Evolutionary conservation across 805 yeast genomes (phyloP).

Genomic region (Jamesozyma hellenica): DNA sequence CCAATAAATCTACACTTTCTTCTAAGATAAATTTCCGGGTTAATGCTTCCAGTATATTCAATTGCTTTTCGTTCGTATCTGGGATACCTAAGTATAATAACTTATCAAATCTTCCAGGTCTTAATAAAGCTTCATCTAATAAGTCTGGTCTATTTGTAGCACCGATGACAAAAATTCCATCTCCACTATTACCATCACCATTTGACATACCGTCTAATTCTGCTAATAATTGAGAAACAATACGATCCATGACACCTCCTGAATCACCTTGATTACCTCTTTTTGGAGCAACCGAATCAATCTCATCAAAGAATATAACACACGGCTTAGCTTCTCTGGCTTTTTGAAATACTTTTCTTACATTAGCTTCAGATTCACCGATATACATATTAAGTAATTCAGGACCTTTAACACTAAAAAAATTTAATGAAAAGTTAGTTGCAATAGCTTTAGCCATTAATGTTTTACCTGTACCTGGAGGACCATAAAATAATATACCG

Average conservation of each 20-base stretch:
- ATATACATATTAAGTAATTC: constrained; percentile 94
- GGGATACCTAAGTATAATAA: constrained; percentile 88
- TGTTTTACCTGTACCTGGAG: constrained; percentile 98
- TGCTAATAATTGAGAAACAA: constrained; percentile 88
- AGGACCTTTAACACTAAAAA: constrained; percentile 95
- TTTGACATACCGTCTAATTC: constrained; percentile 93
- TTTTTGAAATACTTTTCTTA: constrained; percentile 82
- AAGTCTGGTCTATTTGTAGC: constrained; percentile 96
- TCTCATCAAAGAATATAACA: constrained; percentile 92
- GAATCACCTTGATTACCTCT: constrained; percentile 98
- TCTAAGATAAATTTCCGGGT: constrained; percentile 70
- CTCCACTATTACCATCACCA: constrained; percentile 50
- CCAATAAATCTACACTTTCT: constrained; percentile 45
- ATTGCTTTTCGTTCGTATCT: constrained; percentile 82
- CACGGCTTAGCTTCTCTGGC: constrained; percentile 97
- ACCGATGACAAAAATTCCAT: constrained; percentile 95
- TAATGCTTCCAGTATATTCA: constrained; percentile 74
- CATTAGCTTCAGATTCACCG: constrained; percentile 97
- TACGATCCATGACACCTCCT: constrained; percentile 98
- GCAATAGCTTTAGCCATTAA: constrained; percentile 95
- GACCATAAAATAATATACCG: constrained; percentile 92
- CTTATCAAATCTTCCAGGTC: constrained; percentile 95
- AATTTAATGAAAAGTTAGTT: constrained; percentile 84
- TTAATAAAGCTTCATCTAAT: constrained; percentile 81
- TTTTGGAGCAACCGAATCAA: constrained; percentile 96